phyloP scores from a whole-genome alignment of 1,284 basidiomycete genomes.

The Tilletia caries region DNA sequence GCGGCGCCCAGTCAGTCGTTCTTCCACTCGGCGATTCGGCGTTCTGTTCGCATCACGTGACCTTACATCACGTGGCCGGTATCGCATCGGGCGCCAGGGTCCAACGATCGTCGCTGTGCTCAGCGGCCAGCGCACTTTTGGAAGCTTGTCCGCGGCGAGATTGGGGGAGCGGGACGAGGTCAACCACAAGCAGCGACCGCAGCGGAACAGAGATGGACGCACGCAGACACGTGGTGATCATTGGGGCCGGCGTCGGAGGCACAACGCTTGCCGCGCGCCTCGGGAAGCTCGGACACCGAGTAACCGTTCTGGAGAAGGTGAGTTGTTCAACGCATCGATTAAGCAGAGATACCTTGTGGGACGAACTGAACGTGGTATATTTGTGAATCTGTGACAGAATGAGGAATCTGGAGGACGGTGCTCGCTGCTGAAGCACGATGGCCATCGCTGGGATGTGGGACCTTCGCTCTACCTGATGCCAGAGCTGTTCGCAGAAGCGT shows the following conservation, averaged over 20 bases:
- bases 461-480: slow-evolving; percentile 59
- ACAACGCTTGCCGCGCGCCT: slow-evolving; percentile 58
- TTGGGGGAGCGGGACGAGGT: too few species aligned
- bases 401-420: slow-evolving; percentile 58
- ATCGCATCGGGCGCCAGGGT: too few species aligned
- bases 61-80: too few species aligned
- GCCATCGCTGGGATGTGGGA: slow-evolving; percentile 56
- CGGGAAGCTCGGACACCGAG: slow-evolving; percentile 57
- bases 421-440: slow-evolving; percentile 58
- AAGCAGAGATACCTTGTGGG: background rate
- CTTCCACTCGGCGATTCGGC: too few species aligned
- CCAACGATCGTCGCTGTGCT: too few species aligned
- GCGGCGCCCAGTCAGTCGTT: too few species aligned
- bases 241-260: slow-evolving; percentile 59
- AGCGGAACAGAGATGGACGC: background rate
- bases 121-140: too few species aligned
- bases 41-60: too few species aligned
- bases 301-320: slow-evolving; percentile 56
- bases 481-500: slow-evolving; percentile 58
- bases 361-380: too few species aligned
- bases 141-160: too few species aligned
- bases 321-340: background rate
- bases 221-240: slow-evolving; percentile 43
- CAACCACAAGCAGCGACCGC: too few species aligned
- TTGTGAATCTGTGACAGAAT: slow-evolving; percentile 24